Conservation (phyloP, 2,329 filamentous ascomycete genomes). For the Colletotrichum eremochloae region DNA sequence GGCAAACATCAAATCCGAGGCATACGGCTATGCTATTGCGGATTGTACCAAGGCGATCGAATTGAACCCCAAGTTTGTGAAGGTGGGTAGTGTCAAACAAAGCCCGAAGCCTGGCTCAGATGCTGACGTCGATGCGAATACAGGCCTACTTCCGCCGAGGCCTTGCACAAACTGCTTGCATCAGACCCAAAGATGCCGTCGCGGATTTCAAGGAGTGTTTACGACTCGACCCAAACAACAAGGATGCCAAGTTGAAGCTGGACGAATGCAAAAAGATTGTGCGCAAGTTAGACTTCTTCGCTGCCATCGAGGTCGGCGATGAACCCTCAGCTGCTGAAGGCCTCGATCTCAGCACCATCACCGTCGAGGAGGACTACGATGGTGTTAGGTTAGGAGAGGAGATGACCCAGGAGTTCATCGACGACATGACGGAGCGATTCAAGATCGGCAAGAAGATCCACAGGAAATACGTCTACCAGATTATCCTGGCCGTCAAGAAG, state of each 20-base stretch:
- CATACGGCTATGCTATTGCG: conserved; percentile 91
- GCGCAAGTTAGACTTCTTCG: conserved; percentile 91
- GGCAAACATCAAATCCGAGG: conserved; percentile 95
- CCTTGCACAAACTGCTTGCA: conserved; percentile 89
- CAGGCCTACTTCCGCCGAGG: conserved; percentile 96
- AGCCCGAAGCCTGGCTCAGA: not conserved
- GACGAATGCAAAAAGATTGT: conserved; percentile 96
- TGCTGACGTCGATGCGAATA: conserved; percentile 40
- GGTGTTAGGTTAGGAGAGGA: conserved; percentile 81
- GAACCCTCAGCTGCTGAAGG: conserved; percentile 93
- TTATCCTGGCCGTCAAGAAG: conserved; percentile 89
- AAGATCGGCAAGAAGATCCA: conserved; percentile 96
- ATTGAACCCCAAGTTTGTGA: conserved; percentile 87
- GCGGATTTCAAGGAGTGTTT: conserved; percentile 94
- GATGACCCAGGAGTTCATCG: conserved; percentile 97
- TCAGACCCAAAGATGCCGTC: conserved; percentile 88
- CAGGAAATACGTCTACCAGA: conserved; percentile 97
- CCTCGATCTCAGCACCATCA: conserved; percentile 87
- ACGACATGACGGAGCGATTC: conserved; percentile 97
- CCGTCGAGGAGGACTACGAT: conserved; percentile 87
- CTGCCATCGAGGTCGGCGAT: conserved; percentile 93
- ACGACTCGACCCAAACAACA: conserved; percentile 87
- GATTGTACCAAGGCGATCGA: conserved; percentile 94
- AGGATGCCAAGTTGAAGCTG: conserved; percentile 90
- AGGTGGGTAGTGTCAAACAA: conserved; percentile 67